Conservation (phyloP, 768 basidiomycete species). For the Mycena belliarum region DNA sequence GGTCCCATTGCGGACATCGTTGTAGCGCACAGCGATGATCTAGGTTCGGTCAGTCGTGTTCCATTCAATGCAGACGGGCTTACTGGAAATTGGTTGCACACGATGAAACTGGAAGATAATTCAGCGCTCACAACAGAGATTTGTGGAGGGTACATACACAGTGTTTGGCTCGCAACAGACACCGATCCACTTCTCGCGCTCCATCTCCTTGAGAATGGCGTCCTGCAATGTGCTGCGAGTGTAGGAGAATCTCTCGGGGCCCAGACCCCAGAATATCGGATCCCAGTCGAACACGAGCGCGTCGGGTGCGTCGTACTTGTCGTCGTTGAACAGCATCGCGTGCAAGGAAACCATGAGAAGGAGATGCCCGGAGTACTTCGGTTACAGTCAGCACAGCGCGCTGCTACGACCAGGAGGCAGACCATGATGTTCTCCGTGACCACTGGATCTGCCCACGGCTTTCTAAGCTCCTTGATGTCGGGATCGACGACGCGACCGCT, state of each 20-base stretch:
- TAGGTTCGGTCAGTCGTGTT: not conserved
- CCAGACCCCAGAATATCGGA: conserved; percentile 19
- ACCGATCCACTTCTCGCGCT: conserved; percentile 15
- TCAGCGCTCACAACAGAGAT: not conserved
- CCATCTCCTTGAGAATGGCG: conserved; percentile 16
- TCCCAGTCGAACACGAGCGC: conserved; percentile 17
- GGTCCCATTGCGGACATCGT: conserved; percentile 11
- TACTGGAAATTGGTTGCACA: conserved; percentile 19
- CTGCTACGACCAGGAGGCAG: not conserved
- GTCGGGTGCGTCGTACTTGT: conserved; percentile 18
- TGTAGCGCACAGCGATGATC: conserved; percentile 17
- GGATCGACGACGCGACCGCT: conserved; percentile 5
- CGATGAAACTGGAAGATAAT: conserved; percentile 3
- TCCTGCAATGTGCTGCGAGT: conserved; percentile 13
- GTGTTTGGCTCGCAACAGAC: conserved; percentile 19
- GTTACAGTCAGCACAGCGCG: not conserved
- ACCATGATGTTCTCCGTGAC: conserved; percentile 16
- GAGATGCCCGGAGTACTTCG: conserved; percentile 18
- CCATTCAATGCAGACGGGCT: not conserved
- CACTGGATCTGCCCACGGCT: conserved; percentile 12
- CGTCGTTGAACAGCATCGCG: conserved; percentile 17
- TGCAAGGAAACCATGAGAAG: conserved; percentile 17
- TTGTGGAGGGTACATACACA: not conserved
- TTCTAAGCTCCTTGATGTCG: conserved; percentile 15
- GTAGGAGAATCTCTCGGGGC: conserved; percentile 11